Evolutionary conservation across 352 stramenopile species (phyloP).

Genomic region (Phytophthora cryptogea): DNA sequence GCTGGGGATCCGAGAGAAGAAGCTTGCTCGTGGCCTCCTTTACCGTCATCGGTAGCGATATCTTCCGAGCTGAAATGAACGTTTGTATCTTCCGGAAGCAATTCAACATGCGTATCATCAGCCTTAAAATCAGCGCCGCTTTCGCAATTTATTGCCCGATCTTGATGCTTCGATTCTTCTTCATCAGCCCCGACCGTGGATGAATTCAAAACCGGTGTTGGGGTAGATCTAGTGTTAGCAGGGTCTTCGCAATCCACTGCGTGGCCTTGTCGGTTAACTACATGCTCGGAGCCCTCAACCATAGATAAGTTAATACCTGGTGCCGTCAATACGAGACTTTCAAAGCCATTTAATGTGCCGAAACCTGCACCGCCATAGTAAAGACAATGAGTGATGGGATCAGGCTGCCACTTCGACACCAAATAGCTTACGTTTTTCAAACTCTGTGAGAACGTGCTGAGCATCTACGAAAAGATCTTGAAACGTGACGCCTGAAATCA

Average conservation of each 20-base stretch:
- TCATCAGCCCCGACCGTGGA: background rate
- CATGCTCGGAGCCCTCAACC: slow-evolving; percentile 6
- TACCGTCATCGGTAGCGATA: background rate
- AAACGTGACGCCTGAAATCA: slow-evolving; percentile 34
- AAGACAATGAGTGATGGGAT: slow-evolving; percentile 5
- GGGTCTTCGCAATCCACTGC: background rate
- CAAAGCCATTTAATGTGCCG: slow-evolving; percentile 41
- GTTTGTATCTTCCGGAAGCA: background rate
- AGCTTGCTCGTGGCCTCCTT: background rate
- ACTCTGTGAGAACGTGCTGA: slow-evolving; percentile 45
- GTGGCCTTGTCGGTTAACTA: slow-evolving; percentile 7
- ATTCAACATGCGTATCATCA: slow-evolving; percentile 1
- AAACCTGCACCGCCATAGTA: slow-evolving; percentile 32
- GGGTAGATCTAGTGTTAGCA: background rate
- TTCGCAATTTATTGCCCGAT: background rate
- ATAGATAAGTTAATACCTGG: slow-evolving; percentile 5
- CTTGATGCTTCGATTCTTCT: slow-evolving; percentile 3
- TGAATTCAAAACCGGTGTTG: background rate
- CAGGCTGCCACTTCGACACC: background rate
- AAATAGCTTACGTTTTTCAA: slow-evolving; percentile 44
- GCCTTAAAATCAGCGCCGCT: background rate
- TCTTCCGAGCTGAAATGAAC: background rate
- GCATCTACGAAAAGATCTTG: slow-evolving; percentile 35
- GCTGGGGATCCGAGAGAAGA: background rate
- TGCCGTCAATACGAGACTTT: slow-evolving; percentile 34